phyloP scores from a whole-genome alignment of 768 basidiomycete species.

The Termitomyces sp. region DNA sequence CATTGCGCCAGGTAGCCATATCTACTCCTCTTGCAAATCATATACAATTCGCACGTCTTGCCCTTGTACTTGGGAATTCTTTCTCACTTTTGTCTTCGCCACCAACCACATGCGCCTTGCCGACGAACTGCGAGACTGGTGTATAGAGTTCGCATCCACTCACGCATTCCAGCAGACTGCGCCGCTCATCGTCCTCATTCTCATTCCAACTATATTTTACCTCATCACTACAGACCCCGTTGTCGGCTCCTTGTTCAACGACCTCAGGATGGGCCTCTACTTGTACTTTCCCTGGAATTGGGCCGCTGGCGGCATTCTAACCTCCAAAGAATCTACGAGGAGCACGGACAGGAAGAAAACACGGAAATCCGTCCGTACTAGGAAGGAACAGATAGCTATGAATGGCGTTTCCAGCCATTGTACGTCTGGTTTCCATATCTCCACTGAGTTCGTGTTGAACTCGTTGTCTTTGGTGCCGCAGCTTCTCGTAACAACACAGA shows the following conservation, averaged over 20 bases:
- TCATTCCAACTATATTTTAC: constrained; percentile 49
- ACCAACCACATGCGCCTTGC: constrained; percentile 38
- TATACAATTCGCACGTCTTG: too few relatives aligned
- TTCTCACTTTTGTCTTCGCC: constrained; percentile 8
- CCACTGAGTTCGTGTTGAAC: neutral
- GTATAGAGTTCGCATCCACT: constrained; percentile 33
- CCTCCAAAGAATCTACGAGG: constrained; percentile 11
- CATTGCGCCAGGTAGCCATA: constrained; percentile 85
- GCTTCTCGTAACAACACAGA: constrained; percentile 16
- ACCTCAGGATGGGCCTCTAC: constrained; percentile 51
- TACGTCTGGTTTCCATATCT: constrained; percentile 3
- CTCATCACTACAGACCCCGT: constrained; percentile 28
- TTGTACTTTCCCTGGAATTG: constrained; percentile 61
- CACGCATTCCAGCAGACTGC: constrained; percentile 48
- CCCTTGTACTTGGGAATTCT: neutral
- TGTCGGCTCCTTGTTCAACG: constrained; percentile 22
- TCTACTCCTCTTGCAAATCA: neutral
- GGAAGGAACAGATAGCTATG: constrained; percentile 52
- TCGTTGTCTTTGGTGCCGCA: neutral
- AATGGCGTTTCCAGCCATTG: constrained; percentile 28
- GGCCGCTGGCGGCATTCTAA: constrained; percentile 25
- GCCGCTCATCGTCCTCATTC: constrained; percentile 49
- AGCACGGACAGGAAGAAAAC: constrained; percentile 36
- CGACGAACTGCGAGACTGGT: constrained; percentile 34
- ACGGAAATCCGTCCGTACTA: constrained; percentile 46